Percentiles rank a stretch among this genome's conserved stretches.
Evolutionary conservation across 768 basidiomycete species (phyloP).

Genomic region (Boletus sensibilis): DNA sequence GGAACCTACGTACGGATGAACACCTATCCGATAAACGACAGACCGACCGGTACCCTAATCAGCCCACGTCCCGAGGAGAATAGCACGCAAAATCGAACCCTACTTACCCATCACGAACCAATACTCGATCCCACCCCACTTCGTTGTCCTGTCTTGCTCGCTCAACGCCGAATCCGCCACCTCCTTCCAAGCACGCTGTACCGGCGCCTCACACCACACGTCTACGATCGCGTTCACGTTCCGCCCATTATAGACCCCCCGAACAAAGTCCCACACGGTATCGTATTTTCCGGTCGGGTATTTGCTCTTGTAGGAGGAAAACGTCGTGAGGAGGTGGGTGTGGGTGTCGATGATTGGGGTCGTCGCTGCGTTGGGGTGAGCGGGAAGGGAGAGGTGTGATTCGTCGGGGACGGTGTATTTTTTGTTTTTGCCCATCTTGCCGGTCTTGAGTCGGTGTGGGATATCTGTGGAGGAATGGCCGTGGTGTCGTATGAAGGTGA

Average conservation of each 20-base stretch:
- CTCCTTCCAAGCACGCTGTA: constrained; percentile 59
- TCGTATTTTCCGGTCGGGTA: constrained; percentile 57
- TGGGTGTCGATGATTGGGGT: constrained; percentile 76
- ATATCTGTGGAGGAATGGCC: constrained; percentile 38
- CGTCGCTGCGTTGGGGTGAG: constrained; percentile 17
- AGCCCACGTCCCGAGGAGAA: not conserved
- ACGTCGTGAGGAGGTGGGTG: constrained; percentile 80
- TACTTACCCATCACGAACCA: constrained; percentile 78
- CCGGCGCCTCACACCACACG: constrained; percentile 87
- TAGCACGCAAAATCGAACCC: not conserved
- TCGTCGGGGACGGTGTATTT: constrained; percentile 30
- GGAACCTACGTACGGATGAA: constrained; percentile 59
- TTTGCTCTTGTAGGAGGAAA: constrained; percentile 53
- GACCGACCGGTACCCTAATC: not conserved
- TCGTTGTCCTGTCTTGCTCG: constrained; percentile 42
- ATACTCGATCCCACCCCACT: constrained; percentile 73
- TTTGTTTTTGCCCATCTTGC: constrained; percentile 43
- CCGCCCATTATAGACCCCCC: constrained; percentile 54
- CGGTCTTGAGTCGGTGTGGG: not conserved
- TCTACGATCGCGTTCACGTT: constrained; percentile 72
- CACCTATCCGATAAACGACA: constrained; percentile 42
- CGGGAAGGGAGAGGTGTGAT: constrained; percentile 35
- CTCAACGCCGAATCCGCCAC: constrained; percentile 69
- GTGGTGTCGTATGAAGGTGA: constrained; percentile 27
- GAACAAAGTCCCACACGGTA: constrained; percentile 68